Evolutionary conservation across 2,329 filamentous ascomycete genomes (phyloP).

Genomic region (Colletotrichum phormii): DNA sequence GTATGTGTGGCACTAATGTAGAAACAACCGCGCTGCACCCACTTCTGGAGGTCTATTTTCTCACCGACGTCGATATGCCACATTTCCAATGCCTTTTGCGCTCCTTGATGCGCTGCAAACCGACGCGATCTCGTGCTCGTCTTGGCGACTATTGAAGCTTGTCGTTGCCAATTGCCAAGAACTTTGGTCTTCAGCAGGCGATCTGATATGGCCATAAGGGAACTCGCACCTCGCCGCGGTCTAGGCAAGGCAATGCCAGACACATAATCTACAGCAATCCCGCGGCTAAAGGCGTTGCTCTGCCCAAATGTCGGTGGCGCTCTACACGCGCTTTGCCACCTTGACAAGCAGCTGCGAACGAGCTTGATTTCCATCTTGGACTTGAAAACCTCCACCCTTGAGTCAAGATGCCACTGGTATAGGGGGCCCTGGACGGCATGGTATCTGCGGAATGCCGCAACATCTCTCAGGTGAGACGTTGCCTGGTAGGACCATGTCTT

Average conservation of each 20-base stretch:
- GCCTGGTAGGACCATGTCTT: slow-evolving; percentile 10
- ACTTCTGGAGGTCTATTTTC: slow-evolving; percentile 4
- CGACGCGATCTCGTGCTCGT: slow-evolving; percentile 2
- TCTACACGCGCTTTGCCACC: slow-evolving; percentile 25
- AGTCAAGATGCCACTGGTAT: slow-evolving; percentile 19
- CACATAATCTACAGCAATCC: background rate
- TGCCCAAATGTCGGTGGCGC: background rate
- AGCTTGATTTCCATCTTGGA: slow-evolving; percentile 22
- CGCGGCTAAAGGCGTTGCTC: background rate
- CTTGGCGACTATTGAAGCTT: background rate
- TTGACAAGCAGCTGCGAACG: background rate
- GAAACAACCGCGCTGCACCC: slow-evolving; percentile 23
- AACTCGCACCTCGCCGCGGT: background rate
- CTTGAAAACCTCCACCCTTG: slow-evolving; percentile 13
- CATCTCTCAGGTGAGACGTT: background rate
- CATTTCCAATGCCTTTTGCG: slow-evolving; percentile 3
- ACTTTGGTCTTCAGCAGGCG: slow-evolving; percentile 25
- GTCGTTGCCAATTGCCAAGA: slow-evolving; percentile 23
- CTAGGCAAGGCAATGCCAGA: background rate
- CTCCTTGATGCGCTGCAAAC: slow-evolving; percentile 13
- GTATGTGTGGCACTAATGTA: slow-evolving; percentile 9
- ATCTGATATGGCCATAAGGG: slow-evolving; percentile 3
- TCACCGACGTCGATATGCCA: slow-evolving; percentile 14
- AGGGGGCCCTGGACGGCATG: slow-evolving; percentile 3
- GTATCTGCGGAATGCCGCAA: slow-evolving; percentile 2